Base-by-base conservation (phyloP, 768 basidiomycete genomes). In the Cantharellus cinnabarinus region DNA sequence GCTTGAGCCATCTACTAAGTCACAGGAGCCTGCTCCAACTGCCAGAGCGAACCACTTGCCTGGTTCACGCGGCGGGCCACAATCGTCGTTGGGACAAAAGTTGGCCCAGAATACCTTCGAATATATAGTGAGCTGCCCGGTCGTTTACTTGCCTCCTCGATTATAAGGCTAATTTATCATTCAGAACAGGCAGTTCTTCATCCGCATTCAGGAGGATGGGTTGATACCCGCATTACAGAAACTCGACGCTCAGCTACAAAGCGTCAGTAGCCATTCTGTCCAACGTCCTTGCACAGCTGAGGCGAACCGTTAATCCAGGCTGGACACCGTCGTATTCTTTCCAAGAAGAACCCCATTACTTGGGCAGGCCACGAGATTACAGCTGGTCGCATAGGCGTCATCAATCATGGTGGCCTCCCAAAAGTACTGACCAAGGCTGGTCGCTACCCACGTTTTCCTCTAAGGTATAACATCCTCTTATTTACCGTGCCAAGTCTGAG, bases 341-440 rank as follows among this genome's bases (percentile, higher is more conserved):
- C 70, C 57, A 83, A 88, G 68, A 76, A 89, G 53, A 73, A 74
- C 39, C 88, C 85, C 2, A 87, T 88, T 39, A 71, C 65, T 88
- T 37, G 88, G 87, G 2, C 70, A 89, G 3, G 81, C 88, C 62
- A 86, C 82, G 62, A 10, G 39, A 56, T 42, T 35, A 5, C 15
- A 34, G 14, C 35, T 50, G 35, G 15, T 57, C 34, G 10, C 10
- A 57, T 41, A 7, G 39, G 38, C 35, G 7, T 64, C 44, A 1
- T 58, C 40, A 37, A 34, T 41, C 60, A 65, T 42, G 87, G 86
- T 72, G 87, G 87, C 60, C 72, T 79, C 41, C 88, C 88, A 2
- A 86, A 87, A 71, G 66, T 89, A 42, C 66, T 89, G 54, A 82
- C 79, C 2, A 76, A 73, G 50, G 81, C 87, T 3, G 87, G 87